Evolutionary conservation across 1,139 yeast genomes (phyloP).

Genomic region (Diutina sp.): DNA sequence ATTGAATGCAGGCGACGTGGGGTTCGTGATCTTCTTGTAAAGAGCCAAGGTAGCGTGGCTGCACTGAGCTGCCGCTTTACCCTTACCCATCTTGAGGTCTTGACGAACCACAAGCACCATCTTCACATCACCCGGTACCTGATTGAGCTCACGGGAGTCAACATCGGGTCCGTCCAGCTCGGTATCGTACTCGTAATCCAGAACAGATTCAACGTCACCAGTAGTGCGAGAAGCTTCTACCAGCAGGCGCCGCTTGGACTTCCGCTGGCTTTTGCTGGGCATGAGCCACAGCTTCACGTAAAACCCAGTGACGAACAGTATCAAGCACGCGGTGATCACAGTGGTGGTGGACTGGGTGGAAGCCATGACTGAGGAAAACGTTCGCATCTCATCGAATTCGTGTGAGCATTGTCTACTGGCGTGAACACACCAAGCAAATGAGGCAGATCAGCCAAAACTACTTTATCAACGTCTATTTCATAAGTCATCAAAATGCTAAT

Average conservation of each 20-base stretch:
- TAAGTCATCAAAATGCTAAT: background rate
- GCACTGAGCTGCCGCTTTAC: slow-evolving; percentile 96
- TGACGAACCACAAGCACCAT: slow-evolving; percentile 85
- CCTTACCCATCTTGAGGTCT: slow-evolving; percentile 86
- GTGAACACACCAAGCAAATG: too few relatives aligned
- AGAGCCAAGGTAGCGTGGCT: slow-evolving; percentile 94
- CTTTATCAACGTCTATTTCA: background rate
- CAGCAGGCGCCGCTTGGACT: background rate
- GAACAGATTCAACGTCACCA: background rate
- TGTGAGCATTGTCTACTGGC: background rate
- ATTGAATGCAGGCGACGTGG: slow-evolving; percentile 42
- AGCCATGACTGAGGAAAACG: background rate
- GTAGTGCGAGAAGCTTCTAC: background rate
- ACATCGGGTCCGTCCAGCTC: slow-evolving; percentile 30
- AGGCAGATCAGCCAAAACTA: too few relatives aligned
- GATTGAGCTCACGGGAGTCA: slow-evolving; percentile 45
- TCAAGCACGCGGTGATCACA: slow-evolving; percentile 12
- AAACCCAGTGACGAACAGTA: slow-evolving; percentile 16
- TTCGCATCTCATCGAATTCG: background rate
- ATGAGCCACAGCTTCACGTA: slow-evolving; percentile 9
- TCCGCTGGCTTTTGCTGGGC: background rate
- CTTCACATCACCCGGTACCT: slow-evolving; percentile 64
- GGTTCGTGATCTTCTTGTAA: slow-evolving; percentile 54
- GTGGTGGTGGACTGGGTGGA: background rate
- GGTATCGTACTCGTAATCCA: slow-evolving; percentile 18